These are phyloP conservation scores for Neopestalotiopsis sp. DNA, from an alignment of 2,329 filamentous ascomycete species.

Conservation along the genomic window DNA sequence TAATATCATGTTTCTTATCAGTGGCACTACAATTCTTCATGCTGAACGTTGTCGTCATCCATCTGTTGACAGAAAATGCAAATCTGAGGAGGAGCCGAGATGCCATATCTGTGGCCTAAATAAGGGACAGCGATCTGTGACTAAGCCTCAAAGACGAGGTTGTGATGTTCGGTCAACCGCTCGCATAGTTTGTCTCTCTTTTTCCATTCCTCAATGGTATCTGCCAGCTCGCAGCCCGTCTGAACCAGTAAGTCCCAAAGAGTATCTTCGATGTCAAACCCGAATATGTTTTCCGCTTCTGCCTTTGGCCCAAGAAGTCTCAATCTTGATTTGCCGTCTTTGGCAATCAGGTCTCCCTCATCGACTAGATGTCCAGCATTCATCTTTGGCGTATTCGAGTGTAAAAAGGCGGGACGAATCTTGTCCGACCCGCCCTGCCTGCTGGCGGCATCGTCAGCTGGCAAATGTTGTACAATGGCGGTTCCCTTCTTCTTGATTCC, in stretches of 20 bases:
- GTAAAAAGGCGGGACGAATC: conserved; percentile 30
- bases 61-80: not conserved
- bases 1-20: no score
- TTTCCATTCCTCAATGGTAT: conserved; percentile 20
- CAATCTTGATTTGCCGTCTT: conserved; percentile 26
- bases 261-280: conserved; percentile 30
- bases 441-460: conserved; percentile 12
- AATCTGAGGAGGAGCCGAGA: not conserved
- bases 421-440: conserved; percentile 1
- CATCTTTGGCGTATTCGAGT: conserved; percentile 36
- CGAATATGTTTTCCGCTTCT: conserved; percentile 28
- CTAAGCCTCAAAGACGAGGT: conserved; percentile 5
- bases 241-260: conserved; percentile 30
- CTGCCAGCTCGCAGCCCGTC: conserved; percentile 28
- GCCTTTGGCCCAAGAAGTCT: conserved; percentile 29
- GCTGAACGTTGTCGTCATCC: no score
- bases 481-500: conserved; percentile 25
- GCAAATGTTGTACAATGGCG: conserved; percentile 19
- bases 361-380: conserved; percentile 35
- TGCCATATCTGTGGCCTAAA: not conserved
- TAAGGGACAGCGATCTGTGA: not conserved
- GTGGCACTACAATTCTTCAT: no score
- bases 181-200: conserved; percentile 16
- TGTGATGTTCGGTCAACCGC: conserved; percentile 17
- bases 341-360: conserved; percentile 29